Percentiles rank a stretch among this genome's conserved stretches.
phyloP scores from a whole-genome alignment of 768 basidiomycete species.

The Rhodosporidiobolus sp. region DNA sequence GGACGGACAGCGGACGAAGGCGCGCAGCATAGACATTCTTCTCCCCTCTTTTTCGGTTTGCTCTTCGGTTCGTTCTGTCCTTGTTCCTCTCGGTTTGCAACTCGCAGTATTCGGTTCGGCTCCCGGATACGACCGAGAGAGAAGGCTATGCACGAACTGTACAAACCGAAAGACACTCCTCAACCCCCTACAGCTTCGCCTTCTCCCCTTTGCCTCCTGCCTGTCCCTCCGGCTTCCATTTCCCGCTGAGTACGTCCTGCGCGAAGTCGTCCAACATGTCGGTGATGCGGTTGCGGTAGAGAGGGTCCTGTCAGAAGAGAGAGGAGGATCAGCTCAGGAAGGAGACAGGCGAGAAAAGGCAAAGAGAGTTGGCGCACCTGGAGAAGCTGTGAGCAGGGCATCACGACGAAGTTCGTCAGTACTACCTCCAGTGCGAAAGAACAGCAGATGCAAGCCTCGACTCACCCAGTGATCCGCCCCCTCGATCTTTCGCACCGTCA shows the following conservation, averaged over 20 bases:
- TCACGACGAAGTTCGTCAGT: background rate
- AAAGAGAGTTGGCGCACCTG: background rate
- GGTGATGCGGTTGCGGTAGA: conserved; percentile 20
- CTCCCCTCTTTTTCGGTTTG: background rate
- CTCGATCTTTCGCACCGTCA: conserved; percentile 19
- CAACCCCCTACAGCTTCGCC: too few relatives aligned
- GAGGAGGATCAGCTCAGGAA: rapidly evolving
- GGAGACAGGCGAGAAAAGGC: too few relatives aligned
- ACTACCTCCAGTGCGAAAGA: background rate
- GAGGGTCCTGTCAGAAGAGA: conserved; percentile 13
- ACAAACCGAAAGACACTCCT: too few relatives aligned
- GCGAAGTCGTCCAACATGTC: conserved; percentile 22
- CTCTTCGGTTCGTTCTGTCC: background rate
- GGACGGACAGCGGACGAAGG: too few relatives aligned
- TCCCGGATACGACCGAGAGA: background rate
- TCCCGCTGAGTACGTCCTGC: conserved; percentile 16
- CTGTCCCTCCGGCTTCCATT: conserved; percentile 13
- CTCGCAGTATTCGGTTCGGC: background rate
- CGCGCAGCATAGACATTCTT: background rate
- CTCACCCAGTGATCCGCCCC: conserved; percentile 35
- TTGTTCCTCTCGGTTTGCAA: background rate
- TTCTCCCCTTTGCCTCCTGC: too few relatives aligned
- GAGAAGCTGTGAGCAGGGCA: background rate
- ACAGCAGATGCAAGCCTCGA: background rate
- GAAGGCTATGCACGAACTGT: too few relatives aligned